These are phyloP conservation scores for Pseudoscleropodium purum DNA, from an alignment of 225 moss, liverwort and hornwort genomes.

Conservation along the genomic window DNA sequence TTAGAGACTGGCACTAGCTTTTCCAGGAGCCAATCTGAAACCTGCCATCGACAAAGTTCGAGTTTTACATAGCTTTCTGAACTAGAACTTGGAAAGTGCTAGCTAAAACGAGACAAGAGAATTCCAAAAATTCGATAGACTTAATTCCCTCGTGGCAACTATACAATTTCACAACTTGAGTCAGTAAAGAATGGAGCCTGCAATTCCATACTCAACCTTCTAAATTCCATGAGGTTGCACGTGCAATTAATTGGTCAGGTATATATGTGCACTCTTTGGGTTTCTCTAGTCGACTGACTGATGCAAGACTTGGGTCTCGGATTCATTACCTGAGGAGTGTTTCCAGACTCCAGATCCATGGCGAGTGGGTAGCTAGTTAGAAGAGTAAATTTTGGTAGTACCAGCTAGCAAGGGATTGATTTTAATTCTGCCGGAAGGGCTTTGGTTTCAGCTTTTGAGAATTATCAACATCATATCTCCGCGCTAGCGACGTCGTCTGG, in stretches of 20 bases:
- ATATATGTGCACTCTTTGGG: background rate
- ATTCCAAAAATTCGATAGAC: background rate
- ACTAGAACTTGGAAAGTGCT: background rate
- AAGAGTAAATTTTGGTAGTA: background rate
- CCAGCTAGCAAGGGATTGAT: background rate
- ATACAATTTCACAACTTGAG: background rate
- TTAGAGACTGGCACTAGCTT: background rate
- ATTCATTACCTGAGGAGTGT: constrained; percentile 5
- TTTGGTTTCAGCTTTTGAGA: background rate
- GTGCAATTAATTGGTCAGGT: background rate
- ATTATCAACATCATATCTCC: background rate
- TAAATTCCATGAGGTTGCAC: background rate
- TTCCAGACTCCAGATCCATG: constrained; percentile 19
- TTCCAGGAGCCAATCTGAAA: background rate
- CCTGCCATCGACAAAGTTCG: background rate
- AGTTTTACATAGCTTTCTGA: background rate
- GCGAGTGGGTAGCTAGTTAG: background rate
- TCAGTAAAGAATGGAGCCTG: background rate
- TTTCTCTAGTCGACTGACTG: background rate
- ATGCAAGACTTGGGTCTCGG: background rate
- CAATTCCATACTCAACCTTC: background rate
- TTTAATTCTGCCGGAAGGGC: background rate
- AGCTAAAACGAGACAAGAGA: background rate
- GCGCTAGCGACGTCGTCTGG: background rate
- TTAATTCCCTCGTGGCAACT: background rate